These are phyloP conservation scores for Kazachstania psychrophila DNA, from an alignment of 805 yeast genomes.

Conservation along the genomic window DNA sequence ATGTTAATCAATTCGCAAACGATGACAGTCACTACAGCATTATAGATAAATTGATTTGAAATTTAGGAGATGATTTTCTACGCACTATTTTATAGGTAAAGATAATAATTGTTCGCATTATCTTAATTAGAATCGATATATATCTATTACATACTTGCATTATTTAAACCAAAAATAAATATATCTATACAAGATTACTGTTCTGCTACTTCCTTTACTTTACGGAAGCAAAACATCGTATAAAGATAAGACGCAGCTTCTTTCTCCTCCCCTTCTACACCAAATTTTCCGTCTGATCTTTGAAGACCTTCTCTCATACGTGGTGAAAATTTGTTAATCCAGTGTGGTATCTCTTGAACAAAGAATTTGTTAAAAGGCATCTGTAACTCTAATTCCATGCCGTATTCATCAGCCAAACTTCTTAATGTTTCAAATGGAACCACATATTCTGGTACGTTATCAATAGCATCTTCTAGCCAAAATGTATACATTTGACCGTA, in stretches of 20 bases:
- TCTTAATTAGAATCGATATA: too few species aligned
- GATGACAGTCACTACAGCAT: constrained; percentile 91
- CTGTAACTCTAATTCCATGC: constrained; percentile 59
- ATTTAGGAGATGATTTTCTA: too few species aligned
- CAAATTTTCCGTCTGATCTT: constrained; percentile 70
- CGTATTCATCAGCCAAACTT: constrained; percentile 75
- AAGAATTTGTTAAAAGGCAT: constrained; percentile 77
- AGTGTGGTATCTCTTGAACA: constrained; percentile 64
- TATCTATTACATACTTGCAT: too few species aligned
- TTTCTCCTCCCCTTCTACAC: constrained; percentile 81
- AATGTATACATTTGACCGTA: constrained; percentile 80
- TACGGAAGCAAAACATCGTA: constrained; percentile 74
- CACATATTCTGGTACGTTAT: constrained; percentile 91
- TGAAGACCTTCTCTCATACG: constrained; percentile 59
- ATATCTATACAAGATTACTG: too few species aligned
- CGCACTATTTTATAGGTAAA: too few species aligned
- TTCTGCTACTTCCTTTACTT: constrained; percentile 31
- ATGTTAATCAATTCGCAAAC: constrained; percentile 82
- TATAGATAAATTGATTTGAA: constrained; percentile 40
- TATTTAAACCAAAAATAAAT: too few species aligned
- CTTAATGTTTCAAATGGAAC: constrained; percentile 88
- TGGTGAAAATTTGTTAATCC: constrained; percentile 49
- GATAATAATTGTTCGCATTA: too few species aligned
- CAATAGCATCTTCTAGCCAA: constrained; percentile 85
- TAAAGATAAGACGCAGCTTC: constrained; percentile 85